Evolutionary conservation across 202 grass and related monocot genomes (phyloP).

Genomic region (Zizania palustris): DNA sequence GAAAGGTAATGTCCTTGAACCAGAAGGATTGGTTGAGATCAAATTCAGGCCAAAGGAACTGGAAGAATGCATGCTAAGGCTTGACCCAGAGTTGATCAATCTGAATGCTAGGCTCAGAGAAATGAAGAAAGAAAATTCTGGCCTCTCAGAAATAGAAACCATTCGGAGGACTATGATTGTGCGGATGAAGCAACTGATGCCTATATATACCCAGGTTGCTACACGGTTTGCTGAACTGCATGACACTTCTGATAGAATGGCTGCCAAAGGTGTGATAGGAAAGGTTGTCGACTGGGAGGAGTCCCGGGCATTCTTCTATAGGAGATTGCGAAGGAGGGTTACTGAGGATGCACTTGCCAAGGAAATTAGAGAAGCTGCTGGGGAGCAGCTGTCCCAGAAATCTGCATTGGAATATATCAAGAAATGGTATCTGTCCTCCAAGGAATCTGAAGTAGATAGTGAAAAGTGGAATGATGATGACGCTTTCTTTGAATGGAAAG

Average conservation of each 20-base stretch:
- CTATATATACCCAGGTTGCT: conserved; percentile 91
- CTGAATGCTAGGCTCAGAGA: conserved; percentile 72
- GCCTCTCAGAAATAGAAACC: conserved; percentile 51
- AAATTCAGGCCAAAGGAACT: conserved; percentile 92
- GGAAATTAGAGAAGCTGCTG: conserved; percentile 69
- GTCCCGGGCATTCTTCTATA: conserved; percentile 88
- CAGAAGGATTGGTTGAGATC: conserved; percentile 92
- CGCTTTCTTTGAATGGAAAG: conserved; percentile 88
- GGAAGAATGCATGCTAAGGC: conserved; percentile 84
- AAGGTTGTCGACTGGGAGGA: conserved; percentile 85
- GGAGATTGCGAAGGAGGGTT: conserved; percentile 77
- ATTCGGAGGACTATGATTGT: conserved; percentile 53
- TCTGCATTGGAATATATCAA: conserved; percentile 61
- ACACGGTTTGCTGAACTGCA: conserved; percentile 92
- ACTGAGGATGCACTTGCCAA: conserved; percentile 69
- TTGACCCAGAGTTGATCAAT: conserved; percentile 71
- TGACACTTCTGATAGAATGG: conserved; percentile 89
- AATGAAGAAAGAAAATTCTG: conserved; percentile 46
- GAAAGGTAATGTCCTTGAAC: conserved; percentile 94
- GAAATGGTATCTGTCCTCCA: conserved; percentile 67
- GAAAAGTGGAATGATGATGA: conserved; percentile 71
- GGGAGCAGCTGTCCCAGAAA: conserved; percentile 61
- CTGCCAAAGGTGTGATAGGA: conserved; percentile 76
- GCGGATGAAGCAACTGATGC: conserved; percentile 78
- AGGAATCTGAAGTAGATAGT: conserved; percentile 32